Evolutionary conservation across 2,329 filamentous ascomycete species (phyloP), one percentile per base, ranked within the genome.

Genomic region (Arachnomyces sp.): DNA sequence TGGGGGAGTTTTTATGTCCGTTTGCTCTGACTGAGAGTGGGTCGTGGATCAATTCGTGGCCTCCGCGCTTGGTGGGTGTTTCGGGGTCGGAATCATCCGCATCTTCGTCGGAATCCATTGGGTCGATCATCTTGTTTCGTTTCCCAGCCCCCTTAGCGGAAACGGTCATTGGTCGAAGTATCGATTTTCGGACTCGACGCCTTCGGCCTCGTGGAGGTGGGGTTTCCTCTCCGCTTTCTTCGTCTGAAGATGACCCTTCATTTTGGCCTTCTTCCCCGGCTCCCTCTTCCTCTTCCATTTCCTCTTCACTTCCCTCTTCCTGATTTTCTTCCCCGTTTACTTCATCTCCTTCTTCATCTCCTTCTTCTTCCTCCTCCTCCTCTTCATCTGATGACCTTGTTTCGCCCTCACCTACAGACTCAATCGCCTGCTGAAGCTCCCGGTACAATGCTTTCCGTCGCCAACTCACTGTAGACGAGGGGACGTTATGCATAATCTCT

Each of bases 101-200:
- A 12, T 60, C 57, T 20, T 63, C 57, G 1, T 52, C 45, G 13
- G 46, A 47, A 34, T 53, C 53, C 28, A 20, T 4, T 16, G 15
- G 31, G 53, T 54, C 9, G 48, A 39, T 25, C 46, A 44, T 32
- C 52, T 43, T 53, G 15, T 63, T 63, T 30, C 64, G 60, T 46
- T 67, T 68, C 30, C 64, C 63, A 15, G 59, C 61, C 32, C 60
- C 53, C 43, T 65, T 66, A 2, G 56, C 55, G 8, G 66, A 66
- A 13, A 61, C 48, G 3, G 58, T 40, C 38, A 65, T 68, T 1
- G 66, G 66, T 5, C 66, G 64, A 9, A 70, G 55, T 2, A 70
- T 61, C 2, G 66, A 70, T 49, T 67, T 68, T 39, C 59, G 58
- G 28, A 58, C 56, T 39, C 60, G 52, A 25, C 55, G 50, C 43